Conservation (phyloP, 371 early-diverging fungal species). For the Rhizomucor pusillus region DNA sequence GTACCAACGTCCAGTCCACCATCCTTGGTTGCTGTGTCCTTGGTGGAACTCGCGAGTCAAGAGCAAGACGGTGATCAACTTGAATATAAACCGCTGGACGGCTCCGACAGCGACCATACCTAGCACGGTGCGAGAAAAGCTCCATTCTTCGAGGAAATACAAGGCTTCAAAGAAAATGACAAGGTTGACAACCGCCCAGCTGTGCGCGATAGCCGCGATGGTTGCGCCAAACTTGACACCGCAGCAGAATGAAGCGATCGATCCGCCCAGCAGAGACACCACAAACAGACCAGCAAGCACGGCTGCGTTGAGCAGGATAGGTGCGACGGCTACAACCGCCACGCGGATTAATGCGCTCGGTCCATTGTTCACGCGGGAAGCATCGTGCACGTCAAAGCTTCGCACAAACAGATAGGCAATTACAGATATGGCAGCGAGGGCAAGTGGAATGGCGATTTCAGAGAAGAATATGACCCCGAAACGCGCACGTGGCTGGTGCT, state of each 20-base stretch:
- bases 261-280: constrained; percentile 68
- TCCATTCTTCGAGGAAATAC: constrained; percentile 70
- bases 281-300: constrained; percentile 60
- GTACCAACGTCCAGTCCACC: constrained; percentile 91
- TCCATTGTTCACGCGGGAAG: constrained; percentile 22
- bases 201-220: constrained; percentile 69
- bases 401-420: constrained; percentile 63
- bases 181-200: constrained; percentile 59
- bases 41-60: constrained; percentile 76
- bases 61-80: constrained; percentile 61
- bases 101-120: constrained; percentile 62
- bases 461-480: constrained; percentile 65
- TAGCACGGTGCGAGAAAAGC: constrained; percentile 56
- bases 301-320: constrained; percentile 68
- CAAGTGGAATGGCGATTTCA: constrained; percentile 69
- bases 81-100: constrained; percentile 69
- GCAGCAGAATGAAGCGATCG: constrained; percentile 54
- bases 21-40: constrained; percentile 73
- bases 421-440: constrained; percentile 62
- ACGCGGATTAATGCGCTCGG: constrained; percentile 51
- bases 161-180: constrained; percentile 60
- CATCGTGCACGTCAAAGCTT: constrained; percentile 30
- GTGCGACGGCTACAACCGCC: constrained; percentile 61
- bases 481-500: constrained; percentile 56
- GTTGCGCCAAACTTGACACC: constrained; percentile 67